phyloP scores from a whole-genome alignment of 306 rosid genomes.

The Cotoneaster glaucophyllus region DNA sequence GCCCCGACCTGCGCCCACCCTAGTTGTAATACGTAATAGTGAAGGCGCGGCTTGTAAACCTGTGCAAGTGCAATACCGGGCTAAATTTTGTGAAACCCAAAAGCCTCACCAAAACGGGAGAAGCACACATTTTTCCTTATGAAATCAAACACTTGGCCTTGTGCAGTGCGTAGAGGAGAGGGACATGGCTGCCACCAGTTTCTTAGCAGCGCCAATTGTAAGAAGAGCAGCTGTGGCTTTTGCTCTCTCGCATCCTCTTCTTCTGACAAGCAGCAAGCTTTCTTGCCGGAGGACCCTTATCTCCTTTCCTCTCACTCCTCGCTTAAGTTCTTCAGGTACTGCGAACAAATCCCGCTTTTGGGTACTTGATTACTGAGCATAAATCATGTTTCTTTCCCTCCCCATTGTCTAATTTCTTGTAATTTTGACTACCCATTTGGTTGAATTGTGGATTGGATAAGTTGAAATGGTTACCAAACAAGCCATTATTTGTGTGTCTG shows the following conservation, averaged over 20 bases:
- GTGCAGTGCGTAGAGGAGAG: too few relatives aligned
- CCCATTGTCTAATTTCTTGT: background rate
- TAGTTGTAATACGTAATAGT: too few relatives aligned
- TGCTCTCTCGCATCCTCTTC: conserved; percentile 18
- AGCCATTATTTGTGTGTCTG: conserved; percentile 1
- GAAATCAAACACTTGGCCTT: too few relatives aligned
- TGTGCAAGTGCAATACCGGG: too few relatives aligned
- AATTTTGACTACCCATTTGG: conserved; percentile 16
- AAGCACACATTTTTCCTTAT: too few relatives aligned
- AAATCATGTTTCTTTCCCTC: background rate
- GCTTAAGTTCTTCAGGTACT: conserved; percentile 31
- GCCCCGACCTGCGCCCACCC: too few relatives aligned
- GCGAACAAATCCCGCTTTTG: too few relatives aligned
- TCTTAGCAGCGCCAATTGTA: conserved; percentile 33
- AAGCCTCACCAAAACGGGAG: too few relatives aligned
- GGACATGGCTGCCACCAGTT: conserved; percentile 60
- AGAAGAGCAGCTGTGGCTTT: conserved; percentile 36
- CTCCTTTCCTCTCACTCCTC: conserved; percentile 35
- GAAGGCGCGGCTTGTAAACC: too few relatives aligned
- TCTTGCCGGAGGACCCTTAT: conserved; percentile 26
- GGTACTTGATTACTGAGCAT: background rate
- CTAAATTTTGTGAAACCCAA: too few relatives aligned
- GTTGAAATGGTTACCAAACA: background rate
- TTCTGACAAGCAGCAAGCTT: conserved; percentile 19
- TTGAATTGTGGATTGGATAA: background rate